These are phyloP conservation scores for Yarrowia deformans DNA, from an alignment of 805 yeast species.

Conservation along the genomic window DNA sequence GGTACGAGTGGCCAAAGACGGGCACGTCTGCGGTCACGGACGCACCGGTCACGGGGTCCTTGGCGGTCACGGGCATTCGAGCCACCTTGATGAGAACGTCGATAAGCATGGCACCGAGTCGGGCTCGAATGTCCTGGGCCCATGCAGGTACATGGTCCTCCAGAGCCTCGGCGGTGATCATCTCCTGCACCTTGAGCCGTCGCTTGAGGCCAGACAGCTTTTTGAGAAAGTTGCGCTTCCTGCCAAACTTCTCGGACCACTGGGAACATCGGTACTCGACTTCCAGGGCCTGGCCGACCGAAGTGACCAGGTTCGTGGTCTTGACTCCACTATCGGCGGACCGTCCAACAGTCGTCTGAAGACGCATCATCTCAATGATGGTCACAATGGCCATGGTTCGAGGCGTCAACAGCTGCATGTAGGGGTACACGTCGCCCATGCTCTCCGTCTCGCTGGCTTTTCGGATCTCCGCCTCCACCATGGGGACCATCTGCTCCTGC, in stretches of 20 bases:
- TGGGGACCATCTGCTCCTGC: slow-evolving; percentile 77
- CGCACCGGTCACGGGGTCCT: slow-evolving; percentile 78
- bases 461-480: slow-evolving; percentile 72
- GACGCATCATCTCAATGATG: slow-evolving; percentile 77
- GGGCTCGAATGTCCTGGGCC: slow-evolving; percentile 67
- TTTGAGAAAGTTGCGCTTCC: slow-evolving; percentile 10
- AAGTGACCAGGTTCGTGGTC: slow-evolving; percentile 78
- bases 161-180: slow-evolving; percentile 12
- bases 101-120: slow-evolving; percentile 80
- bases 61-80: slow-evolving; percentile 76
- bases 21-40: slow-evolving; percentile 78
- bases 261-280: slow-evolving; percentile 64
- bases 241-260: slow-evolving; percentile 40
- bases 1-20: slow-evolving; percentile 89
- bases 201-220: slow-evolving; percentile 28
- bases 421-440: slow-evolving; percentile 56
- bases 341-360: slow-evolving; percentile 73
- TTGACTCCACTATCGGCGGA: slow-evolving; percentile 73
- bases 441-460: slow-evolving; percentile 50
- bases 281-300: slow-evolving; percentile 86
- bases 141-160: slow-evolving; percentile 50
- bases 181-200: slow-evolving; percentile 13
- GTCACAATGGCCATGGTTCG: slow-evolving; percentile 85
- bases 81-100: slow-evolving; percentile 83
- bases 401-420: slow-evolving; percentile 71